A percentile compares a stretch with the other conserved stretches of the same genome.
Conservation (phyloP, 306 rosid species). For the barrel medic (Medicago truncatula) region MtrunA17r5.0-ANR NC_053046.1:18226001-18226500, state of each 20-base stretch:
- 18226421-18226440: neutral
- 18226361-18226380: neutral
- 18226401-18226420: neutral
- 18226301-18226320: constrained; percentile 98
- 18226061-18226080: constrained; percentile 94
- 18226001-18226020: neutral
- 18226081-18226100: constrained; percentile 91
- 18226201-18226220: constrained; percentile 93
- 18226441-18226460: constrained; percentile 59
- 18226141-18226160: constrained; percentile 89
- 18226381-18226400: constrained; percentile 17
- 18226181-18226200: constrained; percentile 94
- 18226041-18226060: constrained; percentile 87
- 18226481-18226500: constrained; percentile 96
- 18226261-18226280: constrained; percentile 92
- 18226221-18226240: constrained; percentile 68
- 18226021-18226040: constrained; percentile 52
- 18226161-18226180: constrained; percentile 96
- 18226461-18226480: constrained; percentile 99
- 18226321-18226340: constrained; percentile 97
- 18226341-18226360: constrained; percentile 87
- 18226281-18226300: constrained; percentile 96
- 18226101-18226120: constrained; percentile 92
- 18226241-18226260: constrained; percentile 93
- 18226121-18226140: constrained; percentile 99